phyloP scores from a whole-genome alignment of 176 grass and related monocot genomes.

The Poa annua region DNA sequence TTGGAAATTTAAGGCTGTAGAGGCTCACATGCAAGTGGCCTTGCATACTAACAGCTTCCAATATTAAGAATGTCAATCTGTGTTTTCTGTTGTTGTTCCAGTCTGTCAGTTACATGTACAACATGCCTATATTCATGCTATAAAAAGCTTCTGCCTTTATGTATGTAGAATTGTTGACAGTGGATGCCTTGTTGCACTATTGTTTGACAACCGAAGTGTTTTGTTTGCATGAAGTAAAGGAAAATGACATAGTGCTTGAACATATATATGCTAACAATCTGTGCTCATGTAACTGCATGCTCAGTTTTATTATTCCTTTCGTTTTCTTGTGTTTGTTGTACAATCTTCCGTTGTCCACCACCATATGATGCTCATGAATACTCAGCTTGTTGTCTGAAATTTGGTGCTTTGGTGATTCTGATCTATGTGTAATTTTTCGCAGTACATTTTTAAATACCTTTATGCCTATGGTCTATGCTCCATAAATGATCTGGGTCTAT shows the following conservation, averaged over 20 bases:
- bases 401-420: conserved; percentile 6
- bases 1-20: neutral
- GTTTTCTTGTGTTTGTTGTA: neutral
- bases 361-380: conserved; percentile 1
- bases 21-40: neutral
- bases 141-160: neutral
- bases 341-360: neutral
- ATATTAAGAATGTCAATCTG: neutral
- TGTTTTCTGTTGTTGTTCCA: neutral
- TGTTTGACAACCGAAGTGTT: conserved; percentile 14
- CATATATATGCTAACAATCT: neutral
- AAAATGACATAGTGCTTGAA: neutral
- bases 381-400: too few relatives aligned
- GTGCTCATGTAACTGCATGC: neutral
- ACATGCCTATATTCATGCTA: neutral
- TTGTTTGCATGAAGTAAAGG: conserved; percentile 33
- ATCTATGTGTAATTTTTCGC: conserved; percentile 5
- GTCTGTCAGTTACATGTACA: conserved; percentile 15
- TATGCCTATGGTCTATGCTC: neutral
- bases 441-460: conserved; percentile 9
- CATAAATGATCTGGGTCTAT: conserved; percentile 8
- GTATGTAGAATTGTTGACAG: neutral
- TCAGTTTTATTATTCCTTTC: neutral
- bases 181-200: neutral
- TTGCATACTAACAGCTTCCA: conserved; percentile 11